These are phyloP conservation scores for Craterostigma plantagineum DNA, from an alignment of 257 asterid species.

Conservation along the genomic window DNA sequence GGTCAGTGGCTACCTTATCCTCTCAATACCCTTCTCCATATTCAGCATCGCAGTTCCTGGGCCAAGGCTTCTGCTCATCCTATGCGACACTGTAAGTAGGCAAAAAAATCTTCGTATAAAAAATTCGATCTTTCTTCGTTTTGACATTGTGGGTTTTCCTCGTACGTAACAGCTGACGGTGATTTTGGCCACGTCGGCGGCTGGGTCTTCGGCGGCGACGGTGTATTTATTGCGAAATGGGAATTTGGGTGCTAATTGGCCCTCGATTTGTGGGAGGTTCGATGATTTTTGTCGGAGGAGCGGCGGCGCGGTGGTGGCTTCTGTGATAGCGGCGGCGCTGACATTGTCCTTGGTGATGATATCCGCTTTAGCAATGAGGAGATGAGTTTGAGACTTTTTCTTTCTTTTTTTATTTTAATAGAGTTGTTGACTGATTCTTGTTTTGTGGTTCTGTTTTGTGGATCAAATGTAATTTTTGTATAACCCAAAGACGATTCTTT, in stretches of 20 bases:
- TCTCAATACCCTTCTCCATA: slow-evolving; percentile 57
- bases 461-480: too few relatives aligned
- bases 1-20: slow-evolving; percentile 47
- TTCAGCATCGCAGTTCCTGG: slow-evolving; percentile 24
- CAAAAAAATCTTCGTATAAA: background rate
- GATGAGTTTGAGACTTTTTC: too few relatives aligned
- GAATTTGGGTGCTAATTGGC: background rate
- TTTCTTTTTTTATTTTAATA: too few relatives aligned
- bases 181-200: background rate
- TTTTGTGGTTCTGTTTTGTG: too few relatives aligned
- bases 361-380: background rate
- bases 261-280: background rate
- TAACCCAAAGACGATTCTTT: too few relatives aligned
- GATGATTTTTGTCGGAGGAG: background rate
- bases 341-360: background rate
- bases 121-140: too few relatives aligned
- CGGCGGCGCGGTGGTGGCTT: background rate
- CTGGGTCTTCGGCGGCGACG: background rate
- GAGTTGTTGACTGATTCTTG: too few relatives aligned
- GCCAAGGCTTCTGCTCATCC: slow-evolving; percentile 23
- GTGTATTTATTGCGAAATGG: background rate
- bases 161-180: background rate
- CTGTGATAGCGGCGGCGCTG: background rate
- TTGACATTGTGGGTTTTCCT: too few relatives aligned
- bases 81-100: slow-evolving; percentile 56